Base-by-base conservation (phyloP, 495 filamentous ascomycete genomes). In the Choiromyces venosus region DNA sequence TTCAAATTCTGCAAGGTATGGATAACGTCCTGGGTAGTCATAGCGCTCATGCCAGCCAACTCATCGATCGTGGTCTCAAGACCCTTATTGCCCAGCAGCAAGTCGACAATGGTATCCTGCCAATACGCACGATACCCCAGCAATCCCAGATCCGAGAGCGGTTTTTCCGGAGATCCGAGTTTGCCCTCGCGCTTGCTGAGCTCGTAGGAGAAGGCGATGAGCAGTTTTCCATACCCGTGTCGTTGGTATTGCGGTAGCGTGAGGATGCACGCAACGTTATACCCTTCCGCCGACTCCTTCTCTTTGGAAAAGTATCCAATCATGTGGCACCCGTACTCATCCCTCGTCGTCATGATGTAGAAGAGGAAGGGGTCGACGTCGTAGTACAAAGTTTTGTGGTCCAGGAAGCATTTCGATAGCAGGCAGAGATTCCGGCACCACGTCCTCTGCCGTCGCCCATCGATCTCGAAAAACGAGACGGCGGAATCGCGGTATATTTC, bases 311-410 rank as follows among this genome's bases (percentile, higher is more conserved):
- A 99, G 81, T 97, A 99, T 70, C 95, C 95, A 68, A 98, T 92
- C 0, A 99, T 86, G 80, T 98, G 95, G 81, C 90, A 94, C 14
- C 95, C 95, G 67, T 90, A 91, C 66, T 92, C 90, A 73, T 92
- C 91, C 70, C 93, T 88, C 19, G 89, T 91, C 69, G 89, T 91
- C 95, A 99, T 99, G 87, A 94, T 94, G 84, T 99, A 99, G 86
- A 98, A 99, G 14, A 98, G 85, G 83, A 99, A 99, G 12, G 95
- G 95, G 80, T 99, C 95, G 69, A 99, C 95, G 79, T 99, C 95
- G 84, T 98, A 99, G 86, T 97, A 99, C n/a, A 99, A 91, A 10
- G 95, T 98, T 83, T 99, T 99, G 85, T 98, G 95, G 78, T 98
- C 95, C 37, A 99, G 89, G 84, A 99, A 99, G 81, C 97, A 91